Conservation (phyloP, 169 alveolate genomes). For the Cryptosporidium baileyi region DNA sequence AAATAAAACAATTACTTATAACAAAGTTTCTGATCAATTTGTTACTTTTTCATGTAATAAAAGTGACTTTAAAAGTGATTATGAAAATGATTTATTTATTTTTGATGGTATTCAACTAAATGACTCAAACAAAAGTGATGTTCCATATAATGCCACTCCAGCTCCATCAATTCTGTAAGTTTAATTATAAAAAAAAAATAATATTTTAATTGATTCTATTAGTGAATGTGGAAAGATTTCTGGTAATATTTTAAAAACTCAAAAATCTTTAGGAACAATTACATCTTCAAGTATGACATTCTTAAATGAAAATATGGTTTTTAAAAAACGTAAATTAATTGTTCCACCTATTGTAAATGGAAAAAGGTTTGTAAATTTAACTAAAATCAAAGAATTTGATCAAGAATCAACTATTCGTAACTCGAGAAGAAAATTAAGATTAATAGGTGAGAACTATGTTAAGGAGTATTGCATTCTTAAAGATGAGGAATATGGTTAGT, state of each 20-base stretch:
- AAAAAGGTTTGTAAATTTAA: neutral
- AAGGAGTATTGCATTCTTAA: constrained; percentile 13
- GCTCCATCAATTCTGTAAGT: constrained; percentile 48
- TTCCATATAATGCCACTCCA: neutral
- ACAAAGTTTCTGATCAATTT: neutral
- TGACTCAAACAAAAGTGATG: neutral
- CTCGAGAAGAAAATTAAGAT: constrained; percentile 41
- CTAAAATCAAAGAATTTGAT: neutral
- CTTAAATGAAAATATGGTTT: constrained; percentile 22
- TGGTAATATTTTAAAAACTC: neutral
- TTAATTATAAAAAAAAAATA: neutral
- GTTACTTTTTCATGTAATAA: neutral
- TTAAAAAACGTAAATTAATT: constrained; percentile 53
- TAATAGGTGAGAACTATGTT: constrained; percentile 3
- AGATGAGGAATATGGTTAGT: constrained; percentile 66
- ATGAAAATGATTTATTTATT: constrained; percentile 5
- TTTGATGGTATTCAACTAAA: constrained; percentile 6
- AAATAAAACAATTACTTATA: neutral
- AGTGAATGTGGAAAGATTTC: neutral
- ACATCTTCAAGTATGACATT: constrained; percentile 59
- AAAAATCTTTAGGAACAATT: constrained; percentile 18
- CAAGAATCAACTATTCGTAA: neutral
- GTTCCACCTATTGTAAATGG: constrained; percentile 36
- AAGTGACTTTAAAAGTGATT: neutral
- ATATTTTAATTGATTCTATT: neutral